phyloP scores from a whole-genome alignment of 176 grass and related monocot species.

The Carex pumila region DNA sequence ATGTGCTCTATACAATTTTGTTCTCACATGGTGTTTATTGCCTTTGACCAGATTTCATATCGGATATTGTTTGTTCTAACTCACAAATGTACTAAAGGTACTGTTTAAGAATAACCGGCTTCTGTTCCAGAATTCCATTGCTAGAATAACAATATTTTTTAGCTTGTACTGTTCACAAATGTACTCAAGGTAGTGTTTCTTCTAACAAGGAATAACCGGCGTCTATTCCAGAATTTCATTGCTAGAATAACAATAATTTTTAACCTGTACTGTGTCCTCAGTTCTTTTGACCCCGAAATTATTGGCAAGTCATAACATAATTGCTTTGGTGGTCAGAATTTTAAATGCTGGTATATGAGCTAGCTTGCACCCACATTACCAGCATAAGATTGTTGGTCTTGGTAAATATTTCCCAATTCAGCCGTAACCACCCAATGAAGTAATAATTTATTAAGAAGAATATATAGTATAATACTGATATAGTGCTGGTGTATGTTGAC shows the following conservation, averaged over 20 bases:
- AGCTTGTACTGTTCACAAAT: conserved; percentile 24
- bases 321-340: not conserved
- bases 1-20: not conserved
- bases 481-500: not conserved
- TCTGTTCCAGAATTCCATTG: conserved; percentile 35
- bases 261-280: conserved; percentile 22
- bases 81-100: conserved; percentile 7
- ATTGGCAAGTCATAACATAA: conserved; percentile 24
- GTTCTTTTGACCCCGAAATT: conserved; percentile 26
- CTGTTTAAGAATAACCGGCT: conserved; percentile 40
- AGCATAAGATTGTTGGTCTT: not conserved
- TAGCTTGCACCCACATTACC: not conserved
- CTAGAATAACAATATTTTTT: conserved; percentile 21
- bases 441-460: not conserved
- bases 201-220: conserved; percentile 27
- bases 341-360: not conserved
- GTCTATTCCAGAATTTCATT: conserved; percentile 36
- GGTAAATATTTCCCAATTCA: not conserved
- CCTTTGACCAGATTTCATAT: conserved; percentile 36
- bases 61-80: conserved; percentile 11
- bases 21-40: not conserved
- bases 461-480: not conserved
- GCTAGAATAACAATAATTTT: conserved; percentile 24
- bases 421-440: not conserved
- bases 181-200: conserved; percentile 26